phyloP scores from a whole-genome alignment of 176 grass and related monocot genomes.

The Aegilops umbellulata region DNA sequence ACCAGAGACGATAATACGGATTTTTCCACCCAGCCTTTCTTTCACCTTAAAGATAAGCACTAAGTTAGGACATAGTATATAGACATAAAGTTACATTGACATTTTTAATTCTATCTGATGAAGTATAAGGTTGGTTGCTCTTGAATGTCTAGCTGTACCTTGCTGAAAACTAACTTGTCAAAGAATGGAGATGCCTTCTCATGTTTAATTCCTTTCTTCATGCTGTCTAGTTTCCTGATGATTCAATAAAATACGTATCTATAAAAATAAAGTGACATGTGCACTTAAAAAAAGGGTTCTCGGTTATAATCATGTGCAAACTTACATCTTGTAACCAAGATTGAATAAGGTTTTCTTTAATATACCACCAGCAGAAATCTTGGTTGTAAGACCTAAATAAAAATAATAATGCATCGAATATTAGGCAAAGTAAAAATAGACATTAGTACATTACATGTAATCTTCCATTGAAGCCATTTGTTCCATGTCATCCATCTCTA shows the following conservation, averaged over 20 bases:
- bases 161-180: constrained; percentile 92
- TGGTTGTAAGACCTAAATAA: constrained; percentile 63
- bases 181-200: constrained; percentile 77
- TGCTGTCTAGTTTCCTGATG: constrained; percentile 67
- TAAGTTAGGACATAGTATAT: constrained; percentile 22
- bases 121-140: neutral
- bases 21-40: constrained; percentile 78
- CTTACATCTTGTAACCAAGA: constrained; percentile 78
- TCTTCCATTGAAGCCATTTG: neutral
- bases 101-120: neutral
- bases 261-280: neutral
- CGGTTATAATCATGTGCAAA: constrained; percentile 4
- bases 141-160: constrained; percentile 42
- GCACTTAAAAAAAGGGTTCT: constrained; percentile 2
- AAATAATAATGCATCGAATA: constrained; percentile 17
- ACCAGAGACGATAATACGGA: constrained; percentile 81
- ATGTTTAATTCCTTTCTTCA: constrained; percentile 76
- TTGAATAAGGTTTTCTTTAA: constrained; percentile 85
- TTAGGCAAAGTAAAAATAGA: neutral
- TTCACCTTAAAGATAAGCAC: constrained; percentile 62
- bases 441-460: neutral
- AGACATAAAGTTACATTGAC: neutral
- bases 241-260: constrained; percentile 33
- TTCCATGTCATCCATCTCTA: neutral
- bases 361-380: constrained; percentile 67